Conservation (phyloP, 2,329 filamentous ascomycete species). For the Pseudogymnoascus sp. region DNA sequence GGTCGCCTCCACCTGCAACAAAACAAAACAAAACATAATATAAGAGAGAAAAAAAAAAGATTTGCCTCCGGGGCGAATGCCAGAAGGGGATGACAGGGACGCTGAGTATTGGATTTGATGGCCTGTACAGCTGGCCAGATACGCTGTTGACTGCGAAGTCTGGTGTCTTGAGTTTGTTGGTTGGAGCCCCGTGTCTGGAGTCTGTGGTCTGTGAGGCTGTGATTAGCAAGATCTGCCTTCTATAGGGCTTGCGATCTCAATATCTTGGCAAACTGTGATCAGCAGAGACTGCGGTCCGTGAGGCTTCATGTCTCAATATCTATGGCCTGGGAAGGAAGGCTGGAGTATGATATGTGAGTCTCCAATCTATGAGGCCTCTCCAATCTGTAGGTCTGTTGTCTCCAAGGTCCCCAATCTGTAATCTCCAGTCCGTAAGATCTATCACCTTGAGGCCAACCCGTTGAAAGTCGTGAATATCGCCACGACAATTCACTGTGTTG, state of each 20-base stretch:
- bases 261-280: not conserved
- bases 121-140: not conserved
- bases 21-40: conserved; percentile 8
- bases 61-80: not conserved
- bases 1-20: not conserved
- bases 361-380: not conserved
- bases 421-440: not conserved
- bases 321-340: not conserved
- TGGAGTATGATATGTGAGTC: not conserved
- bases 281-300: not conserved
- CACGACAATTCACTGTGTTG: not conserved
- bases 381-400: not conserved
- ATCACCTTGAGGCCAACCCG: not conserved
- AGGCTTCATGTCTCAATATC: not conserved
- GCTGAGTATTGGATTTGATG: not conserved
- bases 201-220: not conserved
- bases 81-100: not conserved
- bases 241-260: not conserved
- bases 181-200: not conserved
- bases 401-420: not conserved
- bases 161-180: not conserved
- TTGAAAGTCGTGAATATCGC: not conserved
- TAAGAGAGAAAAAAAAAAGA: not conserved
- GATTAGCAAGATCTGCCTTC: not conserved
- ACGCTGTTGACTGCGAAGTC: not conserved